Conservation (phyloP, 164 flowering plant genomes). For the Piper longum region DNA sequence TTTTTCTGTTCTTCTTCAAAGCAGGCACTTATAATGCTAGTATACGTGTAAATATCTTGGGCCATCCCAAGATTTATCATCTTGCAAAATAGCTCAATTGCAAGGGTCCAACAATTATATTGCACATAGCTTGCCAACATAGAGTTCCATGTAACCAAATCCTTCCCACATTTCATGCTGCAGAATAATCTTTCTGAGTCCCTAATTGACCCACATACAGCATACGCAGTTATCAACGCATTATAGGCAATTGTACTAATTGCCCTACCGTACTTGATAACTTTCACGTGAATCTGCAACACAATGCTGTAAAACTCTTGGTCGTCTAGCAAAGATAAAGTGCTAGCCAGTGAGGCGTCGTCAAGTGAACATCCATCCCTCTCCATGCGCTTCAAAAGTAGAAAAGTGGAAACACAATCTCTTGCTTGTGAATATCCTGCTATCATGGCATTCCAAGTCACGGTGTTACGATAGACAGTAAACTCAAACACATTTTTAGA, state of each 20-base stretch:
- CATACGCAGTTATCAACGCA: conserved; percentile 58
- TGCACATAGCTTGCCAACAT: conserved; percentile 59
- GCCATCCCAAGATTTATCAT: conserved; percentile 44
- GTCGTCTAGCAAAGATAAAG: conserved; percentile 45
- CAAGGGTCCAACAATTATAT: conserved; percentile 22
- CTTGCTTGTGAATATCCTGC: conserved; percentile 34
- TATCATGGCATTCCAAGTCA: conserved; percentile 74
- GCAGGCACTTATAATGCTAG: conserved; percentile 57
- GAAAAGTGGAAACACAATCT: conserved; percentile 29
- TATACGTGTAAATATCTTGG: conserved; percentile 57
- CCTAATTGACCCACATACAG: conserved; percentile 48
- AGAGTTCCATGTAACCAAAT: conserved; percentile 73
- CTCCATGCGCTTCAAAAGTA: conserved; percentile 44
- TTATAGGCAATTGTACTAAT: conserved; percentile 35
- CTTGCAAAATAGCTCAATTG: conserved; percentile 34
- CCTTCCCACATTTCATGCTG: conserved; percentile 19
- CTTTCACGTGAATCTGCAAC: conserved; percentile 48
- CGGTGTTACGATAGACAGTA: conserved; percentile 36
- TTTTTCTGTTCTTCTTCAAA: conserved; percentile 21
- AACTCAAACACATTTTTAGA: conserved; percentile 32
- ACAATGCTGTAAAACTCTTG: conserved; percentile 19
- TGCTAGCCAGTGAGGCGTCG: conserved; percentile 70
- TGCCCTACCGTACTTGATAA: conserved; percentile 35
- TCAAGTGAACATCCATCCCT: conserved; percentile 31
- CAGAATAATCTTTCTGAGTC: conserved; percentile 43